Evolutionary conservation across 2,329 filamentous ascomycete genomes (phyloP).

Genomic region (Akanthomyces muscarius): DNA sequence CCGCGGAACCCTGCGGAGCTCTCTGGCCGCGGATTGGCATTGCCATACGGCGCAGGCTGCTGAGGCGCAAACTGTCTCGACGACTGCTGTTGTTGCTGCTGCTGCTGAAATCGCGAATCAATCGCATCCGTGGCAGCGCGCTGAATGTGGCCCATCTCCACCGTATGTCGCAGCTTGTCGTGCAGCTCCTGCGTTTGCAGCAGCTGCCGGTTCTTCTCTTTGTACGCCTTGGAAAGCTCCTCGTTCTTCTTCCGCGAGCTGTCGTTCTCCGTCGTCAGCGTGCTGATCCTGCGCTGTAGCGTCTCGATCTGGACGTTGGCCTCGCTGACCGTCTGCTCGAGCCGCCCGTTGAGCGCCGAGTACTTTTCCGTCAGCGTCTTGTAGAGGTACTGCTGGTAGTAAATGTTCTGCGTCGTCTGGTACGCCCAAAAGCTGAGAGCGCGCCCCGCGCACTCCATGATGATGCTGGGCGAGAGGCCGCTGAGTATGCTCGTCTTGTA

Average conservation of each 20-base stretch:
- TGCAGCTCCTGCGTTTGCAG: slow-evolving; percentile 64
- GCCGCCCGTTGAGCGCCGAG: slow-evolving; percentile 55
- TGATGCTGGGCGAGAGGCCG: slow-evolving; percentile 72
- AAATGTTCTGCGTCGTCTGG: slow-evolving; percentile 78
- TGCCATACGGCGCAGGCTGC: slow-evolving; percentile 13
- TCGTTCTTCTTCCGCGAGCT: slow-evolving; percentile 66
- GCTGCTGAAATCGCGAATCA: slow-evolving; percentile 22
- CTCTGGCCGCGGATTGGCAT: background rate
- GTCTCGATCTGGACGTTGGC: slow-evolving; percentile 68
- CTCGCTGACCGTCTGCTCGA: slow-evolving; percentile 70
- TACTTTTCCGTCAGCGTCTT: slow-evolving; percentile 72
- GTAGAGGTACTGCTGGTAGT: slow-evolving; percentile 70
- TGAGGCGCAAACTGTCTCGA: slow-evolving; percentile 18
- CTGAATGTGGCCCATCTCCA: slow-evolving; percentile 52
- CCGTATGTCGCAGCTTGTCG: slow-evolving; percentile 55
- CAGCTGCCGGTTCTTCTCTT: slow-evolving; percentile 67
- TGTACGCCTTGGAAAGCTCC: slow-evolving; percentile 62
- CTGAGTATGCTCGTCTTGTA: slow-evolving; percentile 85
- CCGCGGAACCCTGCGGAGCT: background rate
- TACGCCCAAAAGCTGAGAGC: slow-evolving; percentile 84
- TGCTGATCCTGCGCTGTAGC: slow-evolving; percentile 60
- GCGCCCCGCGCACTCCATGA: slow-evolving; percentile 82
- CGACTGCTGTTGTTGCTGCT: slow-evolving; percentile 15
- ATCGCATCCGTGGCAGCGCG: slow-evolving; percentile 47
- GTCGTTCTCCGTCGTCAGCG: slow-evolving; percentile 59